Evolutionary conservation across 2,329 filamentous ascomycete genomes (phyloP).

Genomic region (Scedosporium minutisporum): DNA sequence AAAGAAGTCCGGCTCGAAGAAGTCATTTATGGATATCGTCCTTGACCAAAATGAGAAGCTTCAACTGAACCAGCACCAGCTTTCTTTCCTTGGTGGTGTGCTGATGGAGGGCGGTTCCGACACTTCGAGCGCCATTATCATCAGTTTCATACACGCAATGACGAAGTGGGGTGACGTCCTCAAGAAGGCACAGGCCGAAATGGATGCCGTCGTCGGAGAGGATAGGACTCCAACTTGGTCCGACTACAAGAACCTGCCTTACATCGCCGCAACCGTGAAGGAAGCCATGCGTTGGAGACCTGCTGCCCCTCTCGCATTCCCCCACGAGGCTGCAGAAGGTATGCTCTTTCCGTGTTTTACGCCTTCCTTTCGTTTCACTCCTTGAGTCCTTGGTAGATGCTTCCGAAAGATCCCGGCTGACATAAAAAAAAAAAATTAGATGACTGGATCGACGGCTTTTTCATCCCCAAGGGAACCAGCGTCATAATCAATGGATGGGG

Average conservation of each 20-base stretch:
- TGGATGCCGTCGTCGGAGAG: slow-evolving; percentile 26
- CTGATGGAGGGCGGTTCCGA: slow-evolving; percentile 25
- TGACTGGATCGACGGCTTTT: slow-evolving; percentile 26
- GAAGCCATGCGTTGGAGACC: slow-evolving; percentile 33
- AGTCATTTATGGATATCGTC: slow-evolving; percentile 28
- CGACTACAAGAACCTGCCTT: slow-evolving; percentile 28
- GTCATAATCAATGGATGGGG: slow-evolving; percentile 25
- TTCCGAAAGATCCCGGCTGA: neutral
- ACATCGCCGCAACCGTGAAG: slow-evolving; percentile 30
- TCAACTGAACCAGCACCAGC: slow-evolving; percentile 19
- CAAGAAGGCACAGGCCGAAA: slow-evolving; percentile 27
- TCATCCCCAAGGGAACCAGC: slow-evolving; percentile 27
- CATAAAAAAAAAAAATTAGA: slow-evolving; percentile 15
- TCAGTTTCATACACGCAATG: slow-evolving; percentile 31
- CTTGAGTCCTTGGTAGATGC: too few species aligned
- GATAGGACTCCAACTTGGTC: slow-evolving; percentile 25
- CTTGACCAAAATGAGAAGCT: slow-evolving; percentile 26
- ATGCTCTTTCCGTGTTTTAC: neutral
- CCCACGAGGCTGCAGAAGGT: slow-evolving; percentile 22
- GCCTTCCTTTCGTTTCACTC: neutral
- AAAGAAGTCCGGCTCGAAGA: slow-evolving; percentile 12
- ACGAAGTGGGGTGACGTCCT: slow-evolving; percentile 27
- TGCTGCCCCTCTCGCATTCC: slow-evolving; percentile 21
- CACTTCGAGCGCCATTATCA: slow-evolving; percentile 23
- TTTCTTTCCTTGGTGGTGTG: slow-evolving; percentile 24